Base-by-base conservation (phyloP, 2,329 filamentous ascomycete species). In the Tolypocladium endophyticum region DNA sequence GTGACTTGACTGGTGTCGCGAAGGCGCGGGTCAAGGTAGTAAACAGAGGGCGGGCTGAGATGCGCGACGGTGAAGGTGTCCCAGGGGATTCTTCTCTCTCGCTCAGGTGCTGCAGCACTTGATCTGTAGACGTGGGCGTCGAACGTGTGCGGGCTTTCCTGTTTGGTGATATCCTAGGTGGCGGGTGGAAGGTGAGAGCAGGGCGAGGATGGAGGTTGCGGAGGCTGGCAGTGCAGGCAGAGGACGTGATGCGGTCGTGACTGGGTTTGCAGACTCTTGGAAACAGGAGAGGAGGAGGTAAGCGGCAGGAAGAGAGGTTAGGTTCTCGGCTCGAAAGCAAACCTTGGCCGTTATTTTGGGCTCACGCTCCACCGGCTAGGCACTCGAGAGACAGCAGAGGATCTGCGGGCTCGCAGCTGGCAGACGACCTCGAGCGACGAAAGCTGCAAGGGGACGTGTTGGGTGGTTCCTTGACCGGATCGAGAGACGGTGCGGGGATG, bases 261-360 rank as follows among this genome's bases (percentile, higher is more conserved):
- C 66, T 72, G 70, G 68, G 67, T 70, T 68, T 59, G 54, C 66
- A 69, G 65, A 65, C 50, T 72, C 68, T 71, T 68, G 68, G 67
- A 70, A 70, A 68, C 69, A 73, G 69, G 70, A 66, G 72, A 70
- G 68, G 68, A 70, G 71, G 70, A 73, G 69, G 67, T 71, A 70
- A 68, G 70, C 72, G 35, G 38, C 36, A 58, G 43, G 56, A 54
- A 56, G 57, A 60, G 41, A 58, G 38, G 55, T n/a, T 28, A 33
- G 28, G 36, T 54, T 23, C 66, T 68, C 69, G 67, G 70, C 69
- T 70, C 74, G 70, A 70, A 74, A 74, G 72, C 73, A 65, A 65
- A 64, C 63, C 63, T 65, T 64, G 47, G 50, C 47, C 52, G 43
- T 72, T 68, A 63, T 67, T 63, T 63, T 60, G 18, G 35, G 8